phyloP scores from a whole-genome alignment of 768 basidiomycete species.

The Boletus sp. region DNA sequence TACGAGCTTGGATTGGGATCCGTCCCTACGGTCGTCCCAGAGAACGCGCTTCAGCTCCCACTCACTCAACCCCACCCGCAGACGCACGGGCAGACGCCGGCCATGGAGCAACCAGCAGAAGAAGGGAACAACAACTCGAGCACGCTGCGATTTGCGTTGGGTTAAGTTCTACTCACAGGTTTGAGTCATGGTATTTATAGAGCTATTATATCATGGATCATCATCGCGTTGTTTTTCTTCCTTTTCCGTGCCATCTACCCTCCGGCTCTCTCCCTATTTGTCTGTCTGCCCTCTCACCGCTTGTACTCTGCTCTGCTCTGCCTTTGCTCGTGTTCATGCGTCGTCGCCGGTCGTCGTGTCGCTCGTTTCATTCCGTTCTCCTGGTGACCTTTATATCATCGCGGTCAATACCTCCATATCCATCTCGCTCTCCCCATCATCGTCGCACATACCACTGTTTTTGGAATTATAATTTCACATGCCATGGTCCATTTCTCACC shows the following conservation, averaged over 20 bases:
- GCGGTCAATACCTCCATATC: background rate
- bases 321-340: background rate
- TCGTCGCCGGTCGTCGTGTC: constrained; percentile 7
- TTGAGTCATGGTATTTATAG: constrained; percentile 24
- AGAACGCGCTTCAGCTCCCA: constrained; percentile 10
- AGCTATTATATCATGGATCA: constrained; percentile 19
- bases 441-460: constrained; percentile 1
- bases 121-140: constrained; percentile 27
- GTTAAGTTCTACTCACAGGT: constrained; percentile 12
- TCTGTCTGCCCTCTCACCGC: background rate
- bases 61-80: constrained; percentile 9
- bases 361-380: background rate
- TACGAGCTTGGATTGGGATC: constrained; percentile 29
- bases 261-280: background rate
- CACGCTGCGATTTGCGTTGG: constrained; percentile 31
- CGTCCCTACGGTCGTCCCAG: constrained; percentile 9
- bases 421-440: background rate
- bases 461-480: constrained; percentile 10
- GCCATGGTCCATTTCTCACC: background rate
- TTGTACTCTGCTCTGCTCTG: background rate
- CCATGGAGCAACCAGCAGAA: constrained; percentile 16
- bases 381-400: constrained; percentile 12
- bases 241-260: background rate
- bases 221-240: background rate
- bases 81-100: background rate